Percentiles rank a stretch among this genome's conserved stretches.
phyloP scores from a whole-genome alignment of 2,329 filamentous ascomycete species.

The Monosporascus sp. region DNA sequence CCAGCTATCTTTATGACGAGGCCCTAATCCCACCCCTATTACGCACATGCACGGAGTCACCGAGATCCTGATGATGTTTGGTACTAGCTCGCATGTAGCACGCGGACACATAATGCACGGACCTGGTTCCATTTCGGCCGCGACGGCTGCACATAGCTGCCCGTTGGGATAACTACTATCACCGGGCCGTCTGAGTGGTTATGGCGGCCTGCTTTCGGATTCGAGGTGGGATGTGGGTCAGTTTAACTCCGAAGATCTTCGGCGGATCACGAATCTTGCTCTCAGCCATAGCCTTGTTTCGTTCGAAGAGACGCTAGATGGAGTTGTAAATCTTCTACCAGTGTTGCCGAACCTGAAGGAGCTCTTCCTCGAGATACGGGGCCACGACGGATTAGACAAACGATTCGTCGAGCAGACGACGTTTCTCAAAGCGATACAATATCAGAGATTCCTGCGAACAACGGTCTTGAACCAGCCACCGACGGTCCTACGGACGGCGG shows the following conservation, averaged over 20 bases:
- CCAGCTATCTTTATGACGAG: conserved; percentile 10
- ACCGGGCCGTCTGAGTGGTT: neutral
- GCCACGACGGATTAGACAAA: no score
- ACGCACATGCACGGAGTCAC: conserved; percentile 23
- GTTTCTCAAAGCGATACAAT: no score
- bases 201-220: conserved; percentile 9
- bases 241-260: conserved; percentile 11
- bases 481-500: no score
- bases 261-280: conserved; percentile 10
- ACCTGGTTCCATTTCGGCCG: conserved; percentile 18
- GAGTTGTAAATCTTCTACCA: no score
- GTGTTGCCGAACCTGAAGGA: no score
- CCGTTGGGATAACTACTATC: neutral
- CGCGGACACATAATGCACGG: conserved; percentile 11
- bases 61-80: conserved; percentile 7
- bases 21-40: conserved; percentile 20
- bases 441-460: no score
- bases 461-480: no score
- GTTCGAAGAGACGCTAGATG: no score
- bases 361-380: no score
- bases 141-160: conserved; percentile 9
- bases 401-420: no score
- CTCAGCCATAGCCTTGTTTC: neutral
- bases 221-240: conserved; percentile 12
- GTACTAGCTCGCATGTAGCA: conserved; percentile 16